Percentiles rank a stretch among this genome's conserved stretches.
Conservation (phyloP, 257 asterid genomes). For the Solanum commersonii region DNA sequence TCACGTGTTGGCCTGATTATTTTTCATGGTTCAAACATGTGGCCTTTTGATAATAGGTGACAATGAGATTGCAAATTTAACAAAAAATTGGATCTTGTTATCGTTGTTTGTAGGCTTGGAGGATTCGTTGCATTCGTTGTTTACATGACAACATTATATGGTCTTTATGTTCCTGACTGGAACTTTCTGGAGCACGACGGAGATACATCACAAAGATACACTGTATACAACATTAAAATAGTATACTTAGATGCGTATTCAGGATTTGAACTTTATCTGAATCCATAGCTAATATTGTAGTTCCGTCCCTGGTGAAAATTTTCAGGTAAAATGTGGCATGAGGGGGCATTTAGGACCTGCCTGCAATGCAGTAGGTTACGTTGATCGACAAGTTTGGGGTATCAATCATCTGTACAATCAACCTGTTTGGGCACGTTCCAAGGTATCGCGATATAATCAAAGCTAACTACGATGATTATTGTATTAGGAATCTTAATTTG, state of each 20-base stretch:
- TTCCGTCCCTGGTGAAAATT: neutral
- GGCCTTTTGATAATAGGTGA: neutral
- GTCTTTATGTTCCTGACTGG: constrained; percentile 82
- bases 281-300: neutral
- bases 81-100: neutral
- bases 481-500: neutral
- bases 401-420: constrained; percentile 60
- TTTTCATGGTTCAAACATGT: neutral
- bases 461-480: neutral
- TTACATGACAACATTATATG: constrained; percentile 54
- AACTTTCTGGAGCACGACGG: constrained; percentile 23
- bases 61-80: neutral
- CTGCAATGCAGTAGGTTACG: constrained; percentile 86
- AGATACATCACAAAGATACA: constrained; percentile 24
- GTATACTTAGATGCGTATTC: neutral
- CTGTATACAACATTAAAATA: constrained; percentile 13
- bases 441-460: constrained; percentile 4
- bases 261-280: neutral
- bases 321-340: constrained; percentile 91
- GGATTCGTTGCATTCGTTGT: constrained; percentile 55
- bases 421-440: constrained; percentile 74
- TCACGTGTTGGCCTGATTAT: neutral
- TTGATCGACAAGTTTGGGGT: constrained; percentile 87
- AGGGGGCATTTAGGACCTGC: constrained; percentile 90
- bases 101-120: constrained; percentile 39